These are phyloP conservation scores for Pyrus bretschneideri DNA, from an alignment of 306 rosid species.

Conservation along the genomic window DNA sequence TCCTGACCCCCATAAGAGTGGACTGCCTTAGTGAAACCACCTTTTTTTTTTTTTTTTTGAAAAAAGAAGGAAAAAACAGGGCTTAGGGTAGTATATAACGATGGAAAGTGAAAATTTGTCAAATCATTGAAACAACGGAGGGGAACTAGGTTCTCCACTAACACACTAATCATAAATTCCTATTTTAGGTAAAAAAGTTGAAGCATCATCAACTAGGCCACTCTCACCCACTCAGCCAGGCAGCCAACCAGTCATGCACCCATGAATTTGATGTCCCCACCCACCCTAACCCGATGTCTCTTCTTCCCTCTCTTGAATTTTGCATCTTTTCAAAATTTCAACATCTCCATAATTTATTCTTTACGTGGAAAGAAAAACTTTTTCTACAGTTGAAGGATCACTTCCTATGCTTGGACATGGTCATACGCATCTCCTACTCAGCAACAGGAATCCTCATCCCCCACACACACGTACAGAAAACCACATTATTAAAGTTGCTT, in stretches of 20 bases:
- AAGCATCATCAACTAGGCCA: conserved; percentile 20
- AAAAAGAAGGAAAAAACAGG: too few species aligned
- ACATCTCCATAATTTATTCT: conserved; percentile 32
- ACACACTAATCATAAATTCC: conserved; percentile 12
- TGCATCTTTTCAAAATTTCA: conserved; percentile 16
- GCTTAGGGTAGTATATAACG: too few species aligned
- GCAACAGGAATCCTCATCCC: conserved; percentile 47
- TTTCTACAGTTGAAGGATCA: conserved; percentile 74
- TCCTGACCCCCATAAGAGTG: too few species aligned
- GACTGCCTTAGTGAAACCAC: too few species aligned
- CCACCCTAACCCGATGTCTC: conserved; percentile 8
- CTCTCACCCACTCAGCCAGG: conserved; percentile 18
- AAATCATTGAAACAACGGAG: conserved; percentile 18
- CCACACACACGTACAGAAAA: not conserved
- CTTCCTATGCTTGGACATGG: conserved; percentile 26
- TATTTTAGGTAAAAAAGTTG: conserved; percentile 24
- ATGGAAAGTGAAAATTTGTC: not conserved
- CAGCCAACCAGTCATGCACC: conserved; percentile 8
- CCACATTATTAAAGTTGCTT: not conserved
- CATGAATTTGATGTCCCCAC: not conserved
- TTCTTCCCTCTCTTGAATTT: conserved; percentile 21
- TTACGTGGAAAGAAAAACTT: conserved; percentile 57
- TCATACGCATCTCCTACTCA: conserved; percentile 41
- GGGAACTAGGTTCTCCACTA: conserved; percentile 40
- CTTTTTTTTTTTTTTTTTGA: too few species aligned